Percentiles rank a stretch among this genome's conserved stretches.
Conservation (phyloP, 75 land plant species). For the Gnetum montanum region DNA sequence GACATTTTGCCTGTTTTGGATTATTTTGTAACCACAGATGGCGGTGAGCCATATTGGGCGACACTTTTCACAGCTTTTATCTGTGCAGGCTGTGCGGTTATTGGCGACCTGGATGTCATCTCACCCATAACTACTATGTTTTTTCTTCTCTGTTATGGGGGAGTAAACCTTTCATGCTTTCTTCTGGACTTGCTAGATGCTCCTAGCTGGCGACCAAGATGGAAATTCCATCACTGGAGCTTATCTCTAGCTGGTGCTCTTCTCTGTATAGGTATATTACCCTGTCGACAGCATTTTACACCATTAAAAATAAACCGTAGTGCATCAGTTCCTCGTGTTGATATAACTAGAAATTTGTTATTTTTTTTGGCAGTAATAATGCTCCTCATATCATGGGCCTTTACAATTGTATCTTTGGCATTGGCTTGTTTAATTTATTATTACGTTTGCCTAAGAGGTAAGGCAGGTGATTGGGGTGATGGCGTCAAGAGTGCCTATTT, state of each 20-base stretch:
- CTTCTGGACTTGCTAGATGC: conserved; percentile 96
- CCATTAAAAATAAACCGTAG: not conserved
- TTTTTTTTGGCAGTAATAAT: conserved; percentile 66
- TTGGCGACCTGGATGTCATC: conserved; percentile 92
- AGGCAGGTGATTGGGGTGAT: conserved; percentile 99
- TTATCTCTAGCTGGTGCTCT: conserved; percentile 86
- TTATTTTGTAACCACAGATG: conserved; percentile 80
- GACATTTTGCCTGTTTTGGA: conserved; percentile 88
- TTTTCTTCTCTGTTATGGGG: conserved; percentile 91
- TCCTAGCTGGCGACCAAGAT: conserved; percentile 98
- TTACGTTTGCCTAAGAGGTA: conserved; percentile 90
- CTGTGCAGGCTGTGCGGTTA: conserved; percentile 77
- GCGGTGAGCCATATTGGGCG: conserved; percentile 76
- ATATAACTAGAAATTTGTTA: not conserved
- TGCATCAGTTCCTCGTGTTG: not conserved
- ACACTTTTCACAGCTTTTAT: conserved; percentile 87
- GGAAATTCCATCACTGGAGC: conserved; percentile 99
- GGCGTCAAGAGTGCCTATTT: conserved; percentile 99
- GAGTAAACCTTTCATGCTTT: conserved; percentile 91
- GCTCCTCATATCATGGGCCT: conserved; percentile 97
- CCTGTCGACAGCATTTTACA: not conserved
- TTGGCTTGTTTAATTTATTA: conserved; percentile 91
- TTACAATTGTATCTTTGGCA: conserved; percentile 82
- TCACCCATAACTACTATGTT: conserved; percentile 96
- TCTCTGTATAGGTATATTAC: conserved; percentile 71